A percentile compares a stretch with the other conserved stretches of the same genome.
phyloP scores from a whole-genome alignment of 805 yeast genomes.

The Cyberlindnera lachancei region DNA sequence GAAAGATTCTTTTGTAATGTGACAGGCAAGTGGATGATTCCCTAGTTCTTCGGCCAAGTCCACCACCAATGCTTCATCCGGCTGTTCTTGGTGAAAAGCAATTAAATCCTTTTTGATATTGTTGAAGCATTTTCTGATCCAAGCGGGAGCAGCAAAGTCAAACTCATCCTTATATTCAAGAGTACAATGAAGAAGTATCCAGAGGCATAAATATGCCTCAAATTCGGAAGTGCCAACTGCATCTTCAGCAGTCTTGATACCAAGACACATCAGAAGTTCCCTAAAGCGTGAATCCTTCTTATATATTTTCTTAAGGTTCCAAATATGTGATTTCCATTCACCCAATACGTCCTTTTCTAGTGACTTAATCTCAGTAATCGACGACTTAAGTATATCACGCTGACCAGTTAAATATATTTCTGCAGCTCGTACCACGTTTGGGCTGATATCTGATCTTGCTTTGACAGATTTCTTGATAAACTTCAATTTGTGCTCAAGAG shows the following conservation, averaged over 20 bases:
- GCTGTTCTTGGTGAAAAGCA: background rate
- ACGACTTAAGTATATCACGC: conserved; percentile 33
- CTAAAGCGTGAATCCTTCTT: conserved; percentile 44
- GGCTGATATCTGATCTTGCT: conserved; percentile 7
- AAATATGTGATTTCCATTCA: conserved; percentile 32
- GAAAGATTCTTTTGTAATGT: conserved; percentile 8
- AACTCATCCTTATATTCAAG: conserved; percentile 4
- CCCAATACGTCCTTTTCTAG: conserved; percentile 42
- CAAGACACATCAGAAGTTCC: conserved; percentile 41
- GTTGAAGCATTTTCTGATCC: conserved; percentile 7
- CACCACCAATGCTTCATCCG: background rate
- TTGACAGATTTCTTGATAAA: conserved; percentile 12
- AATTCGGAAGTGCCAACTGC: conserved; percentile 36
- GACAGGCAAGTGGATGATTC: conserved; percentile 2
- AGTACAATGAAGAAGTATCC: conserved; percentile 11
- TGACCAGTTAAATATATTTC: conserved; percentile 45
- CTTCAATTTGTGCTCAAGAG: conserved; percentile 42
- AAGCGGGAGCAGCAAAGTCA: conserved; percentile 13
- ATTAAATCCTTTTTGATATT: background rate
- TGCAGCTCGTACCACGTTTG: conserved; percentile 24
- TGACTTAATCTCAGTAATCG: conserved; percentile 37
- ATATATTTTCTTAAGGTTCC: conserved; percentile 44
- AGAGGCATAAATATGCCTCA: conserved; percentile 20
- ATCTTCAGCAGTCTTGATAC: conserved; percentile 37
- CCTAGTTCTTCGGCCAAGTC: conserved; percentile 3